Evolutionary conservation across 2,329 filamentous ascomycete genomes (phyloP).

Genomic region (Cryphonectria naterciae): DNA sequence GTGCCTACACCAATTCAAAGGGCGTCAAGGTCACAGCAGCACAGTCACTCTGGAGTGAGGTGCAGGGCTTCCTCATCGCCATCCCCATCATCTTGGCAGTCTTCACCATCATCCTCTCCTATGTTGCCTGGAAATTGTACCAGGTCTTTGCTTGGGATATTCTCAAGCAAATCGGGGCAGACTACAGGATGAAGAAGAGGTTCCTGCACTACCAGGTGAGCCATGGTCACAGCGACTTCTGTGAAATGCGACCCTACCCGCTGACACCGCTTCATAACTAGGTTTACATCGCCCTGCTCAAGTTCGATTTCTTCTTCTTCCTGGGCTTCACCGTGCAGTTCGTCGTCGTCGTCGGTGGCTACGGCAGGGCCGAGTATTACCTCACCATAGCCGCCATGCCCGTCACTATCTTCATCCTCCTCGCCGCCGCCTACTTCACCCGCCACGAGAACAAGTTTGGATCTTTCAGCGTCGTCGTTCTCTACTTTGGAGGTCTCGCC

Average conservation of each 20-base stretch:
- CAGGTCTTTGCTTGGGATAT: constrained; percentile 99
- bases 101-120: constrained; percentile 71
- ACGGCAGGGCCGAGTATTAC: constrained; percentile 74
- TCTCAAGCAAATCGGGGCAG: constrained; percentile 97
- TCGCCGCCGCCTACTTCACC: constrained; percentile 83
- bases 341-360: constrained; percentile 81
- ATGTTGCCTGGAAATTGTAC: constrained; percentile 92
- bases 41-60: constrained; percentile 65
- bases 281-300: constrained; percentile 97
- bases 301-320: constrained; percentile 99
- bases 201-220: constrained; percentile 94
- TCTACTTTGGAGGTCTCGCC: constrained; percentile 86
- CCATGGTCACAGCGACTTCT: too few relatives aligned
- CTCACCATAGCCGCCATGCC: constrained; percentile 90
- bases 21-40: constrained; percentile 27
- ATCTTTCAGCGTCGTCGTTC: constrained; percentile 76
- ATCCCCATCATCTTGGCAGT: constrained; percentile 84
- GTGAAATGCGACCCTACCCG: not conserved
- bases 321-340: constrained; percentile 98
- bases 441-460: constrained; percentile 79
- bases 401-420: constrained; percentile 85
- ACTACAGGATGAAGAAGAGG: constrained; percentile 93
- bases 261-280: constrained; percentile 42
- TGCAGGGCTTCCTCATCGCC: constrained; percentile 78
- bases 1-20: constrained; percentile 32